Evolutionary conservation across 2,329 filamentous ascomycete species (phyloP).

Genomic region (Diaporthe vaccinii): DNA sequence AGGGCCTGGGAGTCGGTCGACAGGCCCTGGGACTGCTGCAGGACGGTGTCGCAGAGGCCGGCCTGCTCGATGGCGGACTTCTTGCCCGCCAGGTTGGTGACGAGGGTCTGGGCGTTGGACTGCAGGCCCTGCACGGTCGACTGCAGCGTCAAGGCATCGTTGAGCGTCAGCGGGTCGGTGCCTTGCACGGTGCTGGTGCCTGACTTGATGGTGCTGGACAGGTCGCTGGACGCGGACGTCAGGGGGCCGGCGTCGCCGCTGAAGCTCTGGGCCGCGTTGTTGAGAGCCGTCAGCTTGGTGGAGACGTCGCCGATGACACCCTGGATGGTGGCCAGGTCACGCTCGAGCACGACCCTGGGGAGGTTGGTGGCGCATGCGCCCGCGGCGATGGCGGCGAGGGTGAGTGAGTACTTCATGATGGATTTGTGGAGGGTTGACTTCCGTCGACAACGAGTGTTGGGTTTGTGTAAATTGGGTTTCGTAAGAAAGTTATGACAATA

Average conservation of each 20-base stretch:
- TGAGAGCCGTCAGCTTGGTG: conserved; percentile 43
- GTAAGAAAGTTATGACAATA: neutral
- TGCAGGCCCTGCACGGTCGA: conserved; percentile 36
- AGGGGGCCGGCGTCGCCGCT: conserved; percentile 49
- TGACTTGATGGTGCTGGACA: conserved; percentile 45
- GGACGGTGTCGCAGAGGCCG: conserved; percentile 34
- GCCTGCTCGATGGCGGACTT: conserved; percentile 38
- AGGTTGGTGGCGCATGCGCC: conserved; percentile 39
- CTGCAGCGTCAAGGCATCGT: conserved; percentile 42
- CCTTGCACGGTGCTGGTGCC: conserved; percentile 52
- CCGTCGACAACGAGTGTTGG: conserved; percentile 21
- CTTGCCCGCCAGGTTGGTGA: conserved; percentile 34
- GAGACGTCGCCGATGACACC: conserved; percentile 68
- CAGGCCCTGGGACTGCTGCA: conserved; percentile 26
- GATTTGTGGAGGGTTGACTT: neutral
- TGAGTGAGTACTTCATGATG: conserved; percentile 35
- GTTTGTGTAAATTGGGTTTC: neutral
- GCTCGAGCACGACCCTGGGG: conserved; percentile 27
- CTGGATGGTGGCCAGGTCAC: conserved; percentile 68
- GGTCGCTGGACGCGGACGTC: conserved; percentile 43
- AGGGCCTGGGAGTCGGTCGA: conserved; percentile 34
- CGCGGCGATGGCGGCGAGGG: conserved; percentile 32
- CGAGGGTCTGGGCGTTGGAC: conserved; percentile 25
- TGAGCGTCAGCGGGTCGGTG: conserved; percentile 51
- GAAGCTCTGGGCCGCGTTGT: conserved; percentile 44